These are phyloP conservation scores for Pichia sp. DNA, from an alignment of 1,139 yeast genomes.

Conservation along the genomic window DNA sequence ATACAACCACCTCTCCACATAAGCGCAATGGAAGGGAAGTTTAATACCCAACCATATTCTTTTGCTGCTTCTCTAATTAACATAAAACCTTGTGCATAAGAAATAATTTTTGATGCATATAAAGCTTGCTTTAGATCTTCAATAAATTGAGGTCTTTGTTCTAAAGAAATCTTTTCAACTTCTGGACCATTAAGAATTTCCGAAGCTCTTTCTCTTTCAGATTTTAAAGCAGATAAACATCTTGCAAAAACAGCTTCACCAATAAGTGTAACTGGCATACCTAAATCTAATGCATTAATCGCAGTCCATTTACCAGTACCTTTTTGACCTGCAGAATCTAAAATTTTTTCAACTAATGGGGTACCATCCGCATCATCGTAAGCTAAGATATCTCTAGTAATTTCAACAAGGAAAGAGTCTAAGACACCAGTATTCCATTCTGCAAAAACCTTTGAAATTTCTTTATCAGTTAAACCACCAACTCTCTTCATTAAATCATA, in stretches of 20 bases:
- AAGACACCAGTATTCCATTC: slow-evolving; percentile 97
- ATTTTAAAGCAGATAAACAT: slow-evolving; percentile 88
- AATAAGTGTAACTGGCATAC: slow-evolving; percentile 96
- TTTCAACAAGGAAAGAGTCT: slow-evolving; percentile 95
- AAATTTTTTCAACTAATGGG: slow-evolving; percentile 92
- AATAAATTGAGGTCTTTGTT: slow-evolving; percentile 76
- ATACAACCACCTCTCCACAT: slow-evolving; percentile 99
- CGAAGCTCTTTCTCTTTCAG: slow-evolving; percentile 85
- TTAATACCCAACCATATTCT: slow-evolving; percentile 94
- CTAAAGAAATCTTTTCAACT: slow-evolving; percentile 45
- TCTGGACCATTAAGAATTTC: slow-evolving; percentile 71
- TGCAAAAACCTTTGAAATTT: slow-evolving; percentile 87
- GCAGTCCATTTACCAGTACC: slow-evolving; percentile 99
- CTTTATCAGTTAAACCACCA: slow-evolving; percentile 84
- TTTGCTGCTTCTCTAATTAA: slow-evolving; percentile 96
- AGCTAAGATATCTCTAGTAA: slow-evolving; percentile 90
- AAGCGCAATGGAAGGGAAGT: slow-evolving; percentile 96
- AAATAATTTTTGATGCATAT: slow-evolving; percentile 96
- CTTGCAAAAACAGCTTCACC: slow-evolving; percentile 99
- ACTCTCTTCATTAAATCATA: slow-evolving; percentile 93
- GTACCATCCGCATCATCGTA: slow-evolving; percentile 85
- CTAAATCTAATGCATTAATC: slow-evolving; percentile 92
- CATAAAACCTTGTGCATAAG: slow-evolving; percentile 99
- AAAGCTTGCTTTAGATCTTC: slow-evolving; percentile 97
- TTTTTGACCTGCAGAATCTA: slow-evolving; percentile 97